These are phyloP conservation scores for Gamarada debralockiae DNA, from an alignment of 495 filamentous ascomycete species.

Conservation along the genomic window DNA sequence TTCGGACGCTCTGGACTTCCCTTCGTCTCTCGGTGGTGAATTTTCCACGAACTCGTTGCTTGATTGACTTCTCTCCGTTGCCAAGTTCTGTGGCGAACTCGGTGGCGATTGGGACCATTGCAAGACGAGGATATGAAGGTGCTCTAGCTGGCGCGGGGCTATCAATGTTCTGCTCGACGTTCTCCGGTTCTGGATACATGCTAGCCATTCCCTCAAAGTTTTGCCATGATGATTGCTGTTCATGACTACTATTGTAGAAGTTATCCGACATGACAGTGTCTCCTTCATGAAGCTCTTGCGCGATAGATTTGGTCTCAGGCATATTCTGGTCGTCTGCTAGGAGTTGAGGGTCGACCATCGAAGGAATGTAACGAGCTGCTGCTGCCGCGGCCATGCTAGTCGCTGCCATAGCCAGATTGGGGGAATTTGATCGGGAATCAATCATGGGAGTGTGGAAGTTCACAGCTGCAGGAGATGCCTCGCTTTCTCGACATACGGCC, in stretches of 20 bases:
- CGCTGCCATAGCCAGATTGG: constrained; percentile 20
- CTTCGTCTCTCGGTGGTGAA: constrained; percentile 66
- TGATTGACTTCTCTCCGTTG: constrained; percentile 44
- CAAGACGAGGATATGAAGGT: constrained; percentile 29
- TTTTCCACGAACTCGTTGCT: constrained; percentile 59
- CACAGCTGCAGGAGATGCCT: constrained; percentile 2
- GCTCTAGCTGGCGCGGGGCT: background rate
- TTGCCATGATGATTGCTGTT: constrained; percentile 18
- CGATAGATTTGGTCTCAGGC: constrained; percentile 23
- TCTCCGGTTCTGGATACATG: constrained; percentile 11
- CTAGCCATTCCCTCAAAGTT: constrained; percentile 12
- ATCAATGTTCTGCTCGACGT: background rate
- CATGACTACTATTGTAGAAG: constrained; percentile 9
- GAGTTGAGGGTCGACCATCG: constrained; percentile 46
- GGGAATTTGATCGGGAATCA: constrained; percentile 17
- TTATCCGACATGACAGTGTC: constrained; percentile 8
- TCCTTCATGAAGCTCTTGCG: constrained; percentile 19
- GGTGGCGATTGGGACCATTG: constrained; percentile 49
- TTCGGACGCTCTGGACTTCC: constrained; percentile 78
- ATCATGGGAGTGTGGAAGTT: constrained; percentile 3
- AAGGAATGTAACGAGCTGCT: constrained; percentile 41
- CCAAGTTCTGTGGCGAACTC: constrained; percentile 56
- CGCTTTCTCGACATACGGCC: constrained; percentile 15
- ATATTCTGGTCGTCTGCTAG: constrained; percentile 15
- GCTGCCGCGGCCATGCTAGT: constrained; percentile 36